Evolutionary conservation across 495 filamentous ascomycete genomes (phyloP), one percentile per base, ranked within the genome.

Genomic region (Lasiosphaeria miniovina): DNA sequence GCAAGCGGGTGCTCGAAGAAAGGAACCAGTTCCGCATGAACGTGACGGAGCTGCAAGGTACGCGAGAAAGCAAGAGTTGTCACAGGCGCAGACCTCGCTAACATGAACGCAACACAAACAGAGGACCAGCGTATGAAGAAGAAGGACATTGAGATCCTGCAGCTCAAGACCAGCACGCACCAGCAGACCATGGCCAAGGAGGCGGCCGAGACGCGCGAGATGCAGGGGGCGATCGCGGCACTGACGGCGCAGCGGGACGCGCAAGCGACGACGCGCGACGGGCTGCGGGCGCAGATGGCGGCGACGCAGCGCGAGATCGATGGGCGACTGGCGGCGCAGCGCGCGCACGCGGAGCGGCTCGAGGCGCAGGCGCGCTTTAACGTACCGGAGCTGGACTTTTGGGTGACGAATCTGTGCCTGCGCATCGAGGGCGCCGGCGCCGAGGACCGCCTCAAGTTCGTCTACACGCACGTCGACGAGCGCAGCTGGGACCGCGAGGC

Each of bases 21-120:
- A 82, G 91, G 63, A 98, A 97, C 71, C 87, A 95, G 60, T 98
- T 97, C 74, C 86, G 88, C 54, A 90, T 91, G 77, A 95, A 89
- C 64, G 76, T 97, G 49, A 88, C 90, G 17, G 93, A 98, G 68
- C 73, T 95, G 17, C 90, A 96, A 78, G 93, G 93, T 94, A 79
- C 57, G 64, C 55, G 34, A 49, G 15, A 24, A 14, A 17, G 5
- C n/a, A 45, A 54, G 7, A 12, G 6, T 12, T 32, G 9, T 15
- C 51, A 36, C 51, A 34, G 40, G 2, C 36, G 33, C 9, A 48
- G n/a, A 52, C 9, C 15, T 32, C 15, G 14, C 61, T 61, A 40
- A 67, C 52, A 12, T 8, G 6, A 36, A 38, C 33, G 10, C 24
- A 7, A 45, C 41, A 14, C 32, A 11, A 10, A 53, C 69, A 96